Evolutionary conservation across 371 early-diverging fungal species (phyloP), one percentile per base, ranked within the genome.

Genomic region (Mortierella sp.): DNA sequence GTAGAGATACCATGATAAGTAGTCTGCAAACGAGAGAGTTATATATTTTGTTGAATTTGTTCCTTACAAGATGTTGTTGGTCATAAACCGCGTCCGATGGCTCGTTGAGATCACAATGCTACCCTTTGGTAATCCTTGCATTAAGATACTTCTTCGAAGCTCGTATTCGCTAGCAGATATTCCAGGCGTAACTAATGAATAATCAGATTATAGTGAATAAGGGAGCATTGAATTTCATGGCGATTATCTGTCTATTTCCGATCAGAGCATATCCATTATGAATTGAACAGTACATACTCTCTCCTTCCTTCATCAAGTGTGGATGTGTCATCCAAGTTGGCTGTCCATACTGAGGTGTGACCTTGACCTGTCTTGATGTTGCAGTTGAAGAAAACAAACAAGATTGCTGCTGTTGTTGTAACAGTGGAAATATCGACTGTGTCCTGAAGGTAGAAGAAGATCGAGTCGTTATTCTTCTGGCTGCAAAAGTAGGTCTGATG

Each of bases 31-130:
- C 17, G 51, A 19, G 17, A 13, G 51, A 23, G 7, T 23, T 49
- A 47, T 26, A 13, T 9, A 37, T 7, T 32, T 42, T 12, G 34
- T n/a, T n/a, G 4, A 32, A 29, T 57, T 42, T 22, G 1, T 59
- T 31, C 63, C 87, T 72, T 83, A 91, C 86, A 98, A 98, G 60
- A 98, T 95, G 64, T 95, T 95, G 67, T 95, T 92, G 72, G 96
- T 93, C 83, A 93, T 90, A 79, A 94, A 98, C n/a, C 94, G 89
- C 66, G 93, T 89, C 0, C 89, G 86, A 67, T 94, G 90, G 10
- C 97, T 94, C 22, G 93, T 86, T 26, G 90, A 86, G 31, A 97
- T 82, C n/a, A 90, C 94, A 1, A 88, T 82, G 54, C 92, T 90
- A 22, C 88, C 87, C 45, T 89, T 88, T 17, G 93, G 91, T 17